Base-by-base conservation (phyloP, 2,329 filamentous ascomycete species). In the Westerdykella aurantiaca region DNA sequence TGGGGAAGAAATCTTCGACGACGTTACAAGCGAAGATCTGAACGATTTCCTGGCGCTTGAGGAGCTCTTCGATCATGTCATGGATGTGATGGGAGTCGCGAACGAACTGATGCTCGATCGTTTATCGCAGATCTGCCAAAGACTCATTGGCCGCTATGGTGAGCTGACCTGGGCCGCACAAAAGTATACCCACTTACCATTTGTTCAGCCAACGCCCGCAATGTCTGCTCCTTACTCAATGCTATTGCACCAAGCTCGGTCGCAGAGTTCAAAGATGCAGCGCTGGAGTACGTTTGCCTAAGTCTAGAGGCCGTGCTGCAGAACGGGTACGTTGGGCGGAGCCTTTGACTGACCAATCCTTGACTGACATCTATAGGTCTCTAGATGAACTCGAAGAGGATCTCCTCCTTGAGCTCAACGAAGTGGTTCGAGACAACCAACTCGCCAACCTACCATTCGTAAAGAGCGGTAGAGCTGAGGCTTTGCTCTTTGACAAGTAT, bases 21-120 rank as follows among this genome's bases (percentile, higher is more conserved):
- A 85, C 25, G 78, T 93, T 5, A 78, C 85, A 13, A 78, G 80
- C 31, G 72, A 79, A 13, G 82, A 83, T 47, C 69, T 68, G 6
- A 67, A 67, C 14, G 66, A 69, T 34, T 49, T 65, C 10, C 53
- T 68, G 12, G 66, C 66, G 18, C 52, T 95, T 5, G 89, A 96
- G 52, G 85, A 89, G 37, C 89, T 95, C 50, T 81, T 90, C 4
- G 89, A 97, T 55, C 73, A 93, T n/a, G 77, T 96, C 7, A 78
- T 97, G 69, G 89, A 95, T 55, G 86, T 97, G 37, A 84, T 97
- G 78, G 82, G 82, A 44, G 84, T 88, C 41, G 88, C 90, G 11
- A 93, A 98, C 61, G 91, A 98, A 66, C 72, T 98, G 45, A 96
- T 98, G 90, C 77, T 98, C 38, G 89, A 96, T 62, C 79, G 90